Evolutionary conservation across 768 basidiomycete species (phyloP).

Genomic region (Crassisporium funariophilum): DNA sequence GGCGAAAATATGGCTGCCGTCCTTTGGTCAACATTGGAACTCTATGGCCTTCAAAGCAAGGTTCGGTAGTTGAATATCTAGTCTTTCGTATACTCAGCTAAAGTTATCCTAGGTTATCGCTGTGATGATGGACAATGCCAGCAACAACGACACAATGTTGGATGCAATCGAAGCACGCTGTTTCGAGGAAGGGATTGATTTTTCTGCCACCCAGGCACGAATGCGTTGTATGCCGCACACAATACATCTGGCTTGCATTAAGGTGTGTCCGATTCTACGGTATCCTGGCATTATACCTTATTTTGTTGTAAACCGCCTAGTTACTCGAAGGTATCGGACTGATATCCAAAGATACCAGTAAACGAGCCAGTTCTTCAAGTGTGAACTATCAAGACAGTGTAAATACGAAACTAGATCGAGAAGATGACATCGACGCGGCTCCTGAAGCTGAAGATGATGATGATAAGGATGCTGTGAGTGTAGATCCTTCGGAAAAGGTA

Average conservation of each 20-base stretch:
- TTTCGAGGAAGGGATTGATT: constrained; percentile 17
- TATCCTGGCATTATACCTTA: not conserved
- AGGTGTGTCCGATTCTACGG: not conserved
- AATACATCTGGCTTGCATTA: constrained; percentile 35
- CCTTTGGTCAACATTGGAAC: constrained; percentile 30
- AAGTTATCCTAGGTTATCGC: constrained; percentile 25
- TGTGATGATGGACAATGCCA: constrained; percentile 37
- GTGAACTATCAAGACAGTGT: constrained; percentile 25
- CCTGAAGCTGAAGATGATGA: constrained; percentile 6
- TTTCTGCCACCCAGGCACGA: constrained; percentile 24
- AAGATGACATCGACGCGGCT: not conserved
- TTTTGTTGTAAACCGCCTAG: constrained; percentile 13
- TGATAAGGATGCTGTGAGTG: not conserved
- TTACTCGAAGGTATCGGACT: constrained; percentile 34
- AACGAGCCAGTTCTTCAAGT: constrained; percentile 15
- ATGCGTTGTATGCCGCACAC: constrained; percentile 42
- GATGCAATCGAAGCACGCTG: constrained; percentile 18
- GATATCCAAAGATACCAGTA: constrained; percentile 17
- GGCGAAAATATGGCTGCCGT: constrained; percentile 37
- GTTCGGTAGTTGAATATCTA: constrained; percentile 1
- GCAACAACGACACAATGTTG: constrained; percentile 38
- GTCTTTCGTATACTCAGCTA: not conserved
- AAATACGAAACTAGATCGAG: constrained; percentile 6
- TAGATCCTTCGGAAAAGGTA: constrained; percentile 5
- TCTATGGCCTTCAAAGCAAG: constrained; percentile 24